Percentiles rank a stretch among this genome's conserved stretches.
Conservation (phyloP, 352 stramenopile genomes). For the Paralagenidium karlingii region DNA sequence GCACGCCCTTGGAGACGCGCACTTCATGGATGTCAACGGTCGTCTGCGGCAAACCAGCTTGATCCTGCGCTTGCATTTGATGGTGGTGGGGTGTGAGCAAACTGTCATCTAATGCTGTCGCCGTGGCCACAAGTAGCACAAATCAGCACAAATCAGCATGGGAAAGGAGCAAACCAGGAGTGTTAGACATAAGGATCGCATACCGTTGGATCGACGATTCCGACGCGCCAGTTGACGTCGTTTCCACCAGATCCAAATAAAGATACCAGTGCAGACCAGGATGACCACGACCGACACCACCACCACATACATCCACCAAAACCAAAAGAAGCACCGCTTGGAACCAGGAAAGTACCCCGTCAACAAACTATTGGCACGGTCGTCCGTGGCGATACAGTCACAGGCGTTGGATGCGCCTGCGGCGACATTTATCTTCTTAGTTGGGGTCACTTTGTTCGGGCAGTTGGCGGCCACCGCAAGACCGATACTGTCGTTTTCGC, state of each 20-base stretch:
- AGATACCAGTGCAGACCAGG: conserved; percentile 23
- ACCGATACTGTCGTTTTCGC: conserved; percentile 32
- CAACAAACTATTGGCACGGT: conserved; percentile 47
- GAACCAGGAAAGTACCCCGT: conserved; percentile 35
- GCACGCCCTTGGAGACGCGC: too few species aligned
- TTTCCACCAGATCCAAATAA: conserved; percentile 40
- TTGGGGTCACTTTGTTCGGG: conserved; percentile 49
- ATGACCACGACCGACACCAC: conserved; percentile 43
- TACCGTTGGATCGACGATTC: conserved; percentile 11
- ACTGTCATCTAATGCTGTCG: conserved; percentile 18
- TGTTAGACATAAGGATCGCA: too few species aligned
- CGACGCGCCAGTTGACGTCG: conserved; percentile 20
- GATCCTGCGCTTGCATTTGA: too few species aligned
- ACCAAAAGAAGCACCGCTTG: conserved; percentile 77
- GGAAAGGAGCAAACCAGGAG: too few species aligned
- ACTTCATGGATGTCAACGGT: too few species aligned
- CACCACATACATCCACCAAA: conserved; percentile 83
- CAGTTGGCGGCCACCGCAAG: conserved; percentile 57
- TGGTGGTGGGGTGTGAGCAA: conserved; percentile 31
- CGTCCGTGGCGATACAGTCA: conserved; percentile 41
- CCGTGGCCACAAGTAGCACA: too few species aligned
- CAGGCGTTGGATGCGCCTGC: conserved; percentile 28
- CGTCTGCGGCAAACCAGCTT: too few species aligned
- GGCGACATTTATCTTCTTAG: conserved; percentile 53
- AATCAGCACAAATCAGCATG: too few species aligned